phyloP scores from a whole-genome alignment of 108 stramenopile species.

The Pelagomonas calceolata region DNA sequence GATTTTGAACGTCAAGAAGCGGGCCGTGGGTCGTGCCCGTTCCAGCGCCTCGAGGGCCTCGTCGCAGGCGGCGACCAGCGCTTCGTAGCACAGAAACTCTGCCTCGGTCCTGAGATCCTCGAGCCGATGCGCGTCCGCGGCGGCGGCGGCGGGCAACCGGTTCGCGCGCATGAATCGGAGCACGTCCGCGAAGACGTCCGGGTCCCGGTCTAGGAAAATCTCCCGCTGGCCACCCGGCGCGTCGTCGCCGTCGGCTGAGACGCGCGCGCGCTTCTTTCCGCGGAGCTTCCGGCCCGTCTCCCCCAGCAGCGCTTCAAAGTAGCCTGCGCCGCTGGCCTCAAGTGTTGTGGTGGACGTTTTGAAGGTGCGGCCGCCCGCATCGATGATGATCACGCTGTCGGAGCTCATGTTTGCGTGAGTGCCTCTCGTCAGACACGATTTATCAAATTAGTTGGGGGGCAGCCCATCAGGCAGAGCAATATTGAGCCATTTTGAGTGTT shows the following conservation, averaged over 20 bases:
- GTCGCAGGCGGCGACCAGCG: not conserved
- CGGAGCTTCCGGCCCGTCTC: not conserved
- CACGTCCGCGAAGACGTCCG: constrained; percentile 1
- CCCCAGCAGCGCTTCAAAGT: constrained; percentile 2
- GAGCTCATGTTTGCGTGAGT: no score
- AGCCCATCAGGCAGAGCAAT: no score
- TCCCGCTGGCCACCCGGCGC: not conserved
- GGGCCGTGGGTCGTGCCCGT: no score
- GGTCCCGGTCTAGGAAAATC: constrained; percentile 4
- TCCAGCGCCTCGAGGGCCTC: not conserved
- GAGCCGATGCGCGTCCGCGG: not conserved
- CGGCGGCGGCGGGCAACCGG: not conserved
- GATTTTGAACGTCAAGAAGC: no score
- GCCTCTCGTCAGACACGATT: no score
- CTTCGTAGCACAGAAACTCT: not conserved
- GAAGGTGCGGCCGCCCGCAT: not conserved
- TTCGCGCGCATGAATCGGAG: not conserved
- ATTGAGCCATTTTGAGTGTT: no score
- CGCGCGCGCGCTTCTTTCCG: not conserved
- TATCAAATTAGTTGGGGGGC: no score
- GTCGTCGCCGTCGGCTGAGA: not conserved
- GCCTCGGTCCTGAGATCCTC: constrained; percentile 3
- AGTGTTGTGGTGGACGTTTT: not conserved
- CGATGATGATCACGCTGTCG: not conserved
- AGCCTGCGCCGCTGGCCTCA: not conserved